A percentile compares a stretch with the other conserved stretches of the same genome.
phyloP scores from a whole-genome alignment of 495 filamentous ascomycete genomes.

The Aspergillus wentii region DNA sequence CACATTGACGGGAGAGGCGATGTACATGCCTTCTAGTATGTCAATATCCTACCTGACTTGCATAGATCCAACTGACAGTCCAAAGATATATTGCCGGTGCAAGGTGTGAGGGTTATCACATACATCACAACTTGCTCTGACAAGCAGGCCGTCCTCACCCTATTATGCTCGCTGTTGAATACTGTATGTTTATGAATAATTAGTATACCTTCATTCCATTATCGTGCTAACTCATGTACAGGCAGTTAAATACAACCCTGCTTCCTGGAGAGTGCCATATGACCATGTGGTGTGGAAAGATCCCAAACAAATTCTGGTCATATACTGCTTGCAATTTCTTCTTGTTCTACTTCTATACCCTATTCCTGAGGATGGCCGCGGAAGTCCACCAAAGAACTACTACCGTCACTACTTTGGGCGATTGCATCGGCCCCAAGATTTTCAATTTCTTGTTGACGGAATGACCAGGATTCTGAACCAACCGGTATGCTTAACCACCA shows the following conservation, averaged over 20 bases:
- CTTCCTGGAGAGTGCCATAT: constrained; percentile 90
- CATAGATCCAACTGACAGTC: constrained; percentile 12
- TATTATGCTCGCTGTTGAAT: constrained; percentile 89
- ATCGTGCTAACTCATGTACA: too few relatives aligned
- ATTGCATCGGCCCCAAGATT: constrained; percentile 90
- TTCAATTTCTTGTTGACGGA: constrained; percentile 95
- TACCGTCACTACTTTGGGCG: constrained; percentile 90
- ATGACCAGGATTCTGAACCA: constrained; percentile 93
- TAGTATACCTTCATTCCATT: constrained; percentile 7
- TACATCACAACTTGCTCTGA: constrained; percentile 84
- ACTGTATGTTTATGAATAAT: constrained; percentile 59
- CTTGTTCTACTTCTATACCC: constrained; percentile 85
- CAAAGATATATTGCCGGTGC: constrained; percentile 69
- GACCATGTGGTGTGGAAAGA: constrained; percentile 93
- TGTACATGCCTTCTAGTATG: constrained; percentile 82
- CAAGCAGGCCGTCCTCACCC: constrained; percentile 84
- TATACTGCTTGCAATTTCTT: constrained; percentile 88
- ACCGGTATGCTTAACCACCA: constrained; percentile 46
- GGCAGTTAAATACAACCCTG: constrained; percentile 96
- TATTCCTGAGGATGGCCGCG: constrained; percentile 69
- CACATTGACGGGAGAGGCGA: constrained; percentile 80
- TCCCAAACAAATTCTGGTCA: constrained; percentile 85
- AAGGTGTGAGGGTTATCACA: constrained; percentile 81
- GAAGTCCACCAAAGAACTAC: constrained; percentile 71
- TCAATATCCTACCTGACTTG: background rate